Evolutionary conservation across 2,329 filamentous ascomycete species (phyloP).

Genomic region (Myriosclerotinia duriaeana): DNA sequence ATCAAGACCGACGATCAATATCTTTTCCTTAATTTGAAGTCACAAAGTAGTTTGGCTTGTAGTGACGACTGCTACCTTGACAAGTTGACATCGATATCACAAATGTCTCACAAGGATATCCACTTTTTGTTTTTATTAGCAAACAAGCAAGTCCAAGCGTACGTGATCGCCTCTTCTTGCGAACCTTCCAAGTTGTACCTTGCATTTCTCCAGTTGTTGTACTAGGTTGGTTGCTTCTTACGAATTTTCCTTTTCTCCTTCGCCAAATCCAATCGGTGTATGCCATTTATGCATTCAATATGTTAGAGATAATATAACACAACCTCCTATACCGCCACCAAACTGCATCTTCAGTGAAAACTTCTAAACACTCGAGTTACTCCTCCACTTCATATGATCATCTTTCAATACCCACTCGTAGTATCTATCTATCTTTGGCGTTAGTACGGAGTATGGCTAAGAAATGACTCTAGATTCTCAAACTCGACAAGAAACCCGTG

Average conservation of each 20-base stretch:
- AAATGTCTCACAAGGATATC: background rate
- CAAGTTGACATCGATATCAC: background rate
- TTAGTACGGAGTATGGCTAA: background rate
- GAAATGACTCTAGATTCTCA: background rate
- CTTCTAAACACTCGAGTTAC: background rate
- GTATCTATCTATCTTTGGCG: background rate
- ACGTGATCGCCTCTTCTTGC: slow-evolving; percentile 6
- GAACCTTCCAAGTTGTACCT: background rate
- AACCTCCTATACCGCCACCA: background rate
- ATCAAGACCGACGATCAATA: background rate
- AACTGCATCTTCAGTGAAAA: background rate
- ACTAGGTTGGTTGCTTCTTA: background rate
- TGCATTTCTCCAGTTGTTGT: slow-evolving; percentile 1
- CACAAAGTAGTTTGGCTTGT: background rate
- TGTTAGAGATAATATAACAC: background rate
- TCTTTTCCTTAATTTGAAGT: background rate
- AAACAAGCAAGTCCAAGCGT: slow-evolving; percentile 4
- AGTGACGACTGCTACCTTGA: background rate
- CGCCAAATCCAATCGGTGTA: too few species aligned
- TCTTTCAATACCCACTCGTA: background rate
- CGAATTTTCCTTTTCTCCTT: background rate
- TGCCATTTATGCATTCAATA: background rate
- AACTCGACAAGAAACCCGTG: background rate
- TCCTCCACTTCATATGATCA: background rate
- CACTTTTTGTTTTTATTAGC: background rate